Evolutionary conservation across 1,284 basidiomycete species (phyloP).

Genomic region (Marasmius oreades): DNA sequence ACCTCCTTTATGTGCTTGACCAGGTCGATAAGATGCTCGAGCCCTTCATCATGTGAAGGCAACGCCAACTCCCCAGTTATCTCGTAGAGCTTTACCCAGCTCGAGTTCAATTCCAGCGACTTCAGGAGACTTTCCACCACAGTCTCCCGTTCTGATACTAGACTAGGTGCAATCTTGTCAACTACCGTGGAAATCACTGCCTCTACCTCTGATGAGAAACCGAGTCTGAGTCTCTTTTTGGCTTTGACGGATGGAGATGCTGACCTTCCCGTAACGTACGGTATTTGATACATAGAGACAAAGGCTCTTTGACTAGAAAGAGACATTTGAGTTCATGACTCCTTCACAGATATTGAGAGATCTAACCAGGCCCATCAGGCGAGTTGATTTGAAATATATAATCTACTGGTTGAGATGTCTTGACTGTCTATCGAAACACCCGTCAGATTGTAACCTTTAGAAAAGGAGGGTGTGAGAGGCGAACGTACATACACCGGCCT

Average conservation of each 20-base stretch:
- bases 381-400: slow-evolving; percentile 74
- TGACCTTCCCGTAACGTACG: slow-evolving; percentile 73
- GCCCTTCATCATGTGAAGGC: slow-evolving; percentile 37
- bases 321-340: not conserved
- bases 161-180: slow-evolving; percentile 33
- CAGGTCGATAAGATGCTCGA: slow-evolving; percentile 33
- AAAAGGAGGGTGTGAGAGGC: not conserved
- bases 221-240: slow-evolving; percentile 8
- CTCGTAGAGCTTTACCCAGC: slow-evolving; percentile 66
- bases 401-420: slow-evolving; percentile 63
- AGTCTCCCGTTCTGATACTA: slow-evolving; percentile 31
- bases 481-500: slow-evolving; percentile 38
- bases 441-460: not conserved
- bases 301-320: slow-evolving; percentile 52
- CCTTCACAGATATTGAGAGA: not conserved
- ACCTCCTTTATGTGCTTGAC: slow-evolving; percentile 41
- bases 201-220: slow-evolving; percentile 50
- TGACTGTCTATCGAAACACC: slow-evolving; percentile 50
- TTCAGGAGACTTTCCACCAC: slow-evolving; percentile 51
- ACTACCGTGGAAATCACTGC: slow-evolving; percentile 52
- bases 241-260: not conserved
- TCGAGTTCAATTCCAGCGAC: slow-evolving; percentile 54
- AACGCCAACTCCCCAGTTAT: slow-evolving; percentile 65
- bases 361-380: slow-evolving; percentile 52
- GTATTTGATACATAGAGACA: slow-evolving; percentile 64